Percentiles rank a stretch among this genome's conserved stretches.
Conservation (phyloP, 2,329 filamentous ascomycete species). For the Sarocladium oryzae region DNA sequence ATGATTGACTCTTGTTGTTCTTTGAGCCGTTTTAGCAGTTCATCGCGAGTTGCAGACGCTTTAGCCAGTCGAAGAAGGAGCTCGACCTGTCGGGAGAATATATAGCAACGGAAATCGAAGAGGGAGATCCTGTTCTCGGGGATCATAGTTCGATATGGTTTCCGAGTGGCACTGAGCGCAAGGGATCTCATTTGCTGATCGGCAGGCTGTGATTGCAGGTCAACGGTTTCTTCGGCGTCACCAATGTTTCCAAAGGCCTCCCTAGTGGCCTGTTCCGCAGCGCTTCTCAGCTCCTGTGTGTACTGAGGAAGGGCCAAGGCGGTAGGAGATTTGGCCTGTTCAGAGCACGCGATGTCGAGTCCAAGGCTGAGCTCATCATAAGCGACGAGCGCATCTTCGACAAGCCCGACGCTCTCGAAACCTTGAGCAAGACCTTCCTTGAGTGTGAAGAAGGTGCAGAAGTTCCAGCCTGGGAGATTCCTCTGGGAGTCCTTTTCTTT, state of each 20-base stretch:
- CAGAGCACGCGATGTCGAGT: conserved; percentile 73
- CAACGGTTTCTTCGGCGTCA: conserved; percentile 38
- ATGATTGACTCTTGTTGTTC: conserved; percentile 55
- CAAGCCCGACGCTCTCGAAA: conserved; percentile 91
- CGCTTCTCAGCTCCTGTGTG: conserved; percentile 65
- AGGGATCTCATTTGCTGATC: conserved; percentile 47
- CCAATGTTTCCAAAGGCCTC: conserved; percentile 23
- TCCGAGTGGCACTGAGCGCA: conserved; percentile 57
- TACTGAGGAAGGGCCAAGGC: conserved; percentile 62
- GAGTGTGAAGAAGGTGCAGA: conserved; percentile 97
- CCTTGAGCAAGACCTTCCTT: conserved; percentile 92
- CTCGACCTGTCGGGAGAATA: conserved; percentile 83
- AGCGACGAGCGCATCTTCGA: conserved; percentile 89
- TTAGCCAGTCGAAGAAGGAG: conserved; percentile 80
- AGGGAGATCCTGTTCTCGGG: conserved; percentile 91
- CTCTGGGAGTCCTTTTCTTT: conserved; percentile 87
- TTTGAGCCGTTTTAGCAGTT: conserved; percentile 54
- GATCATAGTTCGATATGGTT: conserved; percentile 86
- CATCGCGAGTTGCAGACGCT: conserved; percentile 54
- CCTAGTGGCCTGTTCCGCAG: conserved; percentile 46
- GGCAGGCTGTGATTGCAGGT: conserved; percentile 39
- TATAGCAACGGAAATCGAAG: conserved; percentile 91
- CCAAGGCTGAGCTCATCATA: conserved; percentile 93
- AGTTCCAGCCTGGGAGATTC: conserved; percentile 91
- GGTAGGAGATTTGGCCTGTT: conserved; percentile 46